These are phyloP conservation scores for Ceratocystis diversiconidia DNA, from an alignment of 2,329 filamentous ascomycete genomes.

Conservation along the genomic window DNA sequence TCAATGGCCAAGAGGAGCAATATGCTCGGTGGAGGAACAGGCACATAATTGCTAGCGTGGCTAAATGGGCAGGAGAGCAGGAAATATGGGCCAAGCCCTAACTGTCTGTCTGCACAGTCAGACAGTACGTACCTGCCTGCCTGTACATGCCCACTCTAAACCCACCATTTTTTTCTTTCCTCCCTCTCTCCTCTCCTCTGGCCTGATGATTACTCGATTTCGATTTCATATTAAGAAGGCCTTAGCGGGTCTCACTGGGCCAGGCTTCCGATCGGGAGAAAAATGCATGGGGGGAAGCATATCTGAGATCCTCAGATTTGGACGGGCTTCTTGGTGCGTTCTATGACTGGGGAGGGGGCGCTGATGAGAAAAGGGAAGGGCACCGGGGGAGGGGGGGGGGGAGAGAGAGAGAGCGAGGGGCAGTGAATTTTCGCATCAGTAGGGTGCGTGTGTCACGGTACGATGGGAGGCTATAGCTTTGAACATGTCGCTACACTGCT, in stretches of 20 bases:
- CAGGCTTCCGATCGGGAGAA: background rate
- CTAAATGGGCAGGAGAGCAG: too few relatives aligned
- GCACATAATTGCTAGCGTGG: background rate
- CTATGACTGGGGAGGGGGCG: background rate
- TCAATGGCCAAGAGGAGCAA: background rate
- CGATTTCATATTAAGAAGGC: background rate
- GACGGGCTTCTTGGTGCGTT: background rate
- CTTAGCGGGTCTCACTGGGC: background rate
- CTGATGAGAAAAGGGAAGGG: background rate
- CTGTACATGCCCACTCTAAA: background rate
- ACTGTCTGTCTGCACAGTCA: too few relatives aligned
- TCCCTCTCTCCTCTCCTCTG: background rate
- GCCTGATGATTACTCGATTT: background rate
- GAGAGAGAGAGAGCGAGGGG: background rate
- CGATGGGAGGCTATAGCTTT: background rate
- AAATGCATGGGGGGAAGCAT: background rate
- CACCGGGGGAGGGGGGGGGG: background rate
- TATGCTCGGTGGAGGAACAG: background rate
- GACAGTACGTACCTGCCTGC: background rate
- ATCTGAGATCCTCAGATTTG: conserved; percentile 5
- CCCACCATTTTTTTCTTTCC: background rate
- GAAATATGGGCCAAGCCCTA: too few relatives aligned
- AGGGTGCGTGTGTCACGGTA: background rate
- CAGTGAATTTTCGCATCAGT: background rate
- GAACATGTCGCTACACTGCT: background rate